Base-by-base conservation (phyloP, 169 alveolate genomes). In the Cyclospora cayetanensis region DNA sequence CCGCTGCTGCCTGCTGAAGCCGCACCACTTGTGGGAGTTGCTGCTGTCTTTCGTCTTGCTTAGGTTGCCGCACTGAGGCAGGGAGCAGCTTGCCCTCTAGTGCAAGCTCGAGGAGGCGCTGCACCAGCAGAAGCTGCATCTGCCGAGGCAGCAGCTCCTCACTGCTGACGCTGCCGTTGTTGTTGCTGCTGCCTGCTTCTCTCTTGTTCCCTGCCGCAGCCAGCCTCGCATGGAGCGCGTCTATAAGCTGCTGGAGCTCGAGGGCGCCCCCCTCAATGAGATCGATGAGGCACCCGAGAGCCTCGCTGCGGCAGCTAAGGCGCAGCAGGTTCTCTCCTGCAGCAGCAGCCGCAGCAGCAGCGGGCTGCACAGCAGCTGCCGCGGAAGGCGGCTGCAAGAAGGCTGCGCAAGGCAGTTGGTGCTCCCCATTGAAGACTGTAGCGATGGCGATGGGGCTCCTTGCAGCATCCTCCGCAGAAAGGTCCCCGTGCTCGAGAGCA, bases 21-120 rank as follows among this genome's bases (percentile, higher is more conserved):
- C 72, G n/a, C 31, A n/a, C 72, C 72, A 41, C 41, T n/a, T n/a
- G n/a, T n/a, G n/a, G n/a, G 12, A 1, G 84, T 37, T 22, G 65
- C 63, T 39, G 84, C 63, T 43, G 31, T 3, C 7, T 7, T 20
- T 20, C 41, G 25, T 63, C 31, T 18, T 22, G 34, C 50, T 68
- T 42, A 42, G 25, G 74, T 39, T 25, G 74, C 37, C 31, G 74
- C 35, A 20, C 7, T 11, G 60, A 46, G n/a, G 34, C 53, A 9
- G 84, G 63, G 37, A 39, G 37, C 34, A 37, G n/a, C 63, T 39
- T 74, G 39, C 41, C 63, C 41, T 74, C 52, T 4, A 74, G 84
- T n/a, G 63, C 84, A 1, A 39, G 84, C 27, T 41, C 22, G 1
- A 74, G 65, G 84, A 39, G 60, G 37, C 84, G 60, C 60, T 74